Evolutionary conservation across 805 yeast genomes (phyloP), one percentile per base, ranked within the genome.

Genomic region (Candida pseudoglaebosa): DNA sequence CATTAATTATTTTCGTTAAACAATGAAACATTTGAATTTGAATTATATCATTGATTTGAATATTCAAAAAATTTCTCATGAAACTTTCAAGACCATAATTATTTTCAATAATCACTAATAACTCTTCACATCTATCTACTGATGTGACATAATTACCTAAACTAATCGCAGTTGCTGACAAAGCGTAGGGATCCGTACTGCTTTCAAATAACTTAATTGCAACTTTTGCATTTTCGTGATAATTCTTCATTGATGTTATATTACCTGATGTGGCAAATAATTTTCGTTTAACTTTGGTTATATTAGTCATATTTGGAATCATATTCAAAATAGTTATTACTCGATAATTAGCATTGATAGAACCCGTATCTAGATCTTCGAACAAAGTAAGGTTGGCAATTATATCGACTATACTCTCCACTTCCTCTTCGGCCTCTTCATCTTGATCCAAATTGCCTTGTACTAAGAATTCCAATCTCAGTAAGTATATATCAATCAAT

Each of bases 11-110:
- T 42, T 67, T 62, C 33, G 52, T 61, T 35, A 67, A 46, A 40
- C 62, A 41, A 44, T 68, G 73, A 32, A 60, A 46, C 4, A 61
- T 51, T 45, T 68, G 73, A 39, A 50, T 52, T 38, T 64, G 71
- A 4, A 67, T 53, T 5, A 67, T 53, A 39, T 68, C 73, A 19
- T 48, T 49, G 39, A 60, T 52, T 1, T 38, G 37, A 19, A 43
- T 46, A 18, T 28, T 26, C 38, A 53, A 61, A 34, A 46, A 62
- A 3, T 33, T 30, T n/a, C 29, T 14, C 14, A 60, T 43, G 17
- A 64, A 56, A 3, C 14, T 15, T 2, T 37, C 38, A 13, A 52
- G 30, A 5, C 38, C 32, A 6, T 39, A 21, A 5, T 28, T 18
- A 13, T 38, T 12, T 21, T 37, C 30, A 8, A 50, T 31, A 14